These are phyloP conservation scores for Plantago elongata DNA, from an alignment of 257 asterid species.

Conservation along the genomic window DNA sequence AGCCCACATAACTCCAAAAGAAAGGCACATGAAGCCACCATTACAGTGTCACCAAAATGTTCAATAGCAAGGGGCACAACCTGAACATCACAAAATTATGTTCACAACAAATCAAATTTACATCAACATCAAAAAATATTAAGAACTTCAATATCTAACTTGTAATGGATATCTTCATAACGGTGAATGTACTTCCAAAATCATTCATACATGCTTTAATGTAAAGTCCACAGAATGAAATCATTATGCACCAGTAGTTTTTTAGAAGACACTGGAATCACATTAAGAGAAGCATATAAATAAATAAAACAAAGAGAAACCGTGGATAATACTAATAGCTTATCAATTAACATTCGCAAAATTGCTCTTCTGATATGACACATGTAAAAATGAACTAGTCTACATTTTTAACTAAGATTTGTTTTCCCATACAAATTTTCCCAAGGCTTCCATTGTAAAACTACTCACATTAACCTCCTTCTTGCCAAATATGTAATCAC, in stretches of 20 bases:
- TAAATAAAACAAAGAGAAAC: too few species aligned
- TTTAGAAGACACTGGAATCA: too few species aligned
- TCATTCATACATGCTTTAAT: too few species aligned
- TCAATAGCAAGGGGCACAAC: conserved; percentile 86
- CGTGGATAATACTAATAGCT: too few species aligned
- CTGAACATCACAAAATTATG: conserved; percentile 37
- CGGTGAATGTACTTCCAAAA: too few species aligned
- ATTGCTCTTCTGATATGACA: conserved; percentile 1
- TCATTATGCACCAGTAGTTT: too few species aligned
- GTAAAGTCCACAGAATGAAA: too few species aligned
- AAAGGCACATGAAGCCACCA: conserved; percentile 93
- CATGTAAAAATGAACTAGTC: background rate
- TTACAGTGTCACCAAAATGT: conserved; percentile 77
- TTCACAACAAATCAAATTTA: background rate
- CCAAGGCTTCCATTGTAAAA: too few species aligned
- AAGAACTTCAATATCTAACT: conserved; percentile 18
- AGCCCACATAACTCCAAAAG: conserved; percentile 88
- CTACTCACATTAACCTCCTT: too few species aligned
- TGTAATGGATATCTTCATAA: background rate
- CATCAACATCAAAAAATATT: background rate
- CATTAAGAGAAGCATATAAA: too few species aligned
- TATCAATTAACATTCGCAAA: background rate
- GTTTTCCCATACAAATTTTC: too few species aligned
- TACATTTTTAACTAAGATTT: background rate
- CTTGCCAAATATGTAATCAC: too few species aligned